Evolutionary conservation across 106 monocot genomes (phyloP), one percentile per base, ranked within the genome.

Genomic region (Triglochin maritima): DNA sequence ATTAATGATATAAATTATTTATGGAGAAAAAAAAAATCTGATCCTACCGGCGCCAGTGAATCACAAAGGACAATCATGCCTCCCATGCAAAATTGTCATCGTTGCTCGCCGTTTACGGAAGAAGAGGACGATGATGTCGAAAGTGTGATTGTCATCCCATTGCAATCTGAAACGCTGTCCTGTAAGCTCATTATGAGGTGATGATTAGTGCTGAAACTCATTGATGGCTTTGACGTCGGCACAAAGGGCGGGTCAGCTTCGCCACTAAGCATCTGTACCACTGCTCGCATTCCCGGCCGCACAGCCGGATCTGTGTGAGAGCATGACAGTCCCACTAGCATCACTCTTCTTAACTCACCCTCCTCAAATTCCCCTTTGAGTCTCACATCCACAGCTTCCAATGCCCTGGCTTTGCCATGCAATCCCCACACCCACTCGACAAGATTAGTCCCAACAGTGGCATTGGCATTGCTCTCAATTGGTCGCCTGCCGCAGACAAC

Each of bases 371-470:
- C 90, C 9, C 83, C 83, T 4, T 62, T 67, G 50, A 90, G 50
- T 45, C 87, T 70, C 69, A 13, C 63, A 47, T 96, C 95, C 9
- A 74, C 95, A 1, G 81, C 80, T 13, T 81, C 83, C 46, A 88
- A 42, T 6, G 84, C 11, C 46, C 85, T 63, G 10, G 81, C 87
- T 44, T 86, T 83, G 5, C 80, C 80, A 70, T 96, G 81, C 57
- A 96, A 62, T 4, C 74, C 72, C 95, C 95, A 96, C 4, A 90
- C 95, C 90, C 95, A 96, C 46, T 90, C 87, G 7, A 90, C 90
- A 73, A 96, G 57, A 56, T 88, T 96, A 49, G 76, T 69, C 62
- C 50, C 56, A 17, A 42, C 17, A 9, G 17, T 17, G 42, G 57
- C 47, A 10, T 3, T 47, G 50, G 48, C 57, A 17, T 50, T 67